These are phyloP conservation scores for Vitis vinifera DNA, from an alignment of 164 flowering plant species.

Conservation along the genomic window DNA sequence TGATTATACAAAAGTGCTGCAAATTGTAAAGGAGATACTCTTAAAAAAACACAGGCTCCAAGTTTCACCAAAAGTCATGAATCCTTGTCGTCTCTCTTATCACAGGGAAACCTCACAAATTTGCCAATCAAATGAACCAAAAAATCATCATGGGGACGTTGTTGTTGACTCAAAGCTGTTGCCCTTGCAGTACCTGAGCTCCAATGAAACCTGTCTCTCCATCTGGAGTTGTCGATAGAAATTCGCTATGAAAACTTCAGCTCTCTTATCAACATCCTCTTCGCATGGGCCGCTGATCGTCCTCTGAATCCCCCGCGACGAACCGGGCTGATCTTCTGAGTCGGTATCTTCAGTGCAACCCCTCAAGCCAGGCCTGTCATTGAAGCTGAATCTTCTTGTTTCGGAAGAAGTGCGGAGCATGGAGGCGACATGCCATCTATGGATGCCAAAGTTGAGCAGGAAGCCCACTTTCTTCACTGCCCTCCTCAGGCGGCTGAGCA, in stretches of 20 bases:
- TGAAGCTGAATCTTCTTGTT: slow-evolving; percentile 25
- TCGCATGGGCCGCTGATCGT: slow-evolving; percentile 26
- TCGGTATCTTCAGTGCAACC: slow-evolving; percentile 14
- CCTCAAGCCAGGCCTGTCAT: slow-evolving; percentile 32
- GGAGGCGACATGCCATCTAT: slow-evolving; percentile 33
- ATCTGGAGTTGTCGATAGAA: slow-evolving; percentile 30
- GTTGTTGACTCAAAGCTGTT: slow-evolving; percentile 15
- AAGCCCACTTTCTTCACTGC: slow-evolving; percentile 43
- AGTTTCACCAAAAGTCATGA: too few species aligned
- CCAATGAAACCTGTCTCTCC: slow-evolving; percentile 36
- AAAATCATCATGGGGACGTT: slow-evolving; percentile 13
- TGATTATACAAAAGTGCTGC: too few species aligned
- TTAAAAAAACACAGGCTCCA: too few species aligned
- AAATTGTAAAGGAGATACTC: too few species aligned
- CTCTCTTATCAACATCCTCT: slow-evolving; percentile 33
- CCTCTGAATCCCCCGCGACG: slow-evolving; percentile 19
- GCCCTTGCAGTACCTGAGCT: slow-evolving; percentile 18
- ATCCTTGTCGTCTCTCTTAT: too few species aligned
- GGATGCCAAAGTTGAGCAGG: slow-evolving; percentile 24
- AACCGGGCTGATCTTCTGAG: slow-evolving; percentile 11
- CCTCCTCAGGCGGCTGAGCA: slow-evolving; percentile 28
- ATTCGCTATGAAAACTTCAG: slow-evolving; percentile 39
- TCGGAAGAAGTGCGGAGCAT: slow-evolving; percentile 17
- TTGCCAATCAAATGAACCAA: too few species aligned
- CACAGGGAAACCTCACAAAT: too few species aligned